Percentiles rank a stretch among this genome's conserved stretches.
phyloP scores from a whole-genome alignment of 2,329 filamentous ascomycete genomes.

The Cercospora beticola region DNA sequence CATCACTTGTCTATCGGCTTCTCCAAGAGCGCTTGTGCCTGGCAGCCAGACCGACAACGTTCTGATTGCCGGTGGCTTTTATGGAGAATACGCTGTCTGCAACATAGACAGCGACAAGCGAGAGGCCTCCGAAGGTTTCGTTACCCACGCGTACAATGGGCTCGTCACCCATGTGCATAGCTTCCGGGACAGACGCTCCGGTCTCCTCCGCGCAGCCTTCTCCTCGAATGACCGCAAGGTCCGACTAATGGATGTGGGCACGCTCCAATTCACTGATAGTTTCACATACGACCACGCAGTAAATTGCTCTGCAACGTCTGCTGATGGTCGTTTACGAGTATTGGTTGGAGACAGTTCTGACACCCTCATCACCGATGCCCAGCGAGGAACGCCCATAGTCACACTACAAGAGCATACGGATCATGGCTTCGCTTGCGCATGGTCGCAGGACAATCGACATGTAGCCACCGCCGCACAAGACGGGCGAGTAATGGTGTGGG shows the following conservation, averaged over 20 bases:
- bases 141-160: slow-evolving; percentile 52
- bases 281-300: slow-evolving; percentile 61
- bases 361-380: slow-evolving; percentile 67
- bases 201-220: slow-evolving; percentile 53
- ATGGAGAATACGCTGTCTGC: slow-evolving; percentile 57
- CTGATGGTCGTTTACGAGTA: slow-evolving; percentile 68
- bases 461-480: slow-evolving; percentile 78
- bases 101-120: slow-evolving; percentile 21
- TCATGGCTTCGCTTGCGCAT: slow-evolving; percentile 74
- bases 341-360: slow-evolving; percentile 69
- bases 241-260: slow-evolving; percentile 55
- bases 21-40: slow-evolving; percentile 3
- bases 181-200: slow-evolving; percentile 48
- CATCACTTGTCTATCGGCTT: slow-evolving; percentile 27
- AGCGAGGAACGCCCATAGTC: slow-evolving; percentile 57
- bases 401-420: slow-evolving; percentile 59
- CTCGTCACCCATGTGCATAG: slow-evolving; percentile 62
- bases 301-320: slow-evolving; percentile 72
- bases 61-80: slow-evolving; percentile 57
- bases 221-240: slow-evolving; percentile 59
- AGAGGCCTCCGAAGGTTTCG: slow-evolving; percentile 46
- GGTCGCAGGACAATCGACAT: slow-evolving; percentile 74
- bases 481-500: slow-evolving; percentile 70
- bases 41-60: slow-evolving; percentile 10
- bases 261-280: slow-evolving; percentile 58